Base-by-base conservation (phyloP, 2,329 filamentous ascomycete species). In the Rhexocercosporidium sp. region DNA sequence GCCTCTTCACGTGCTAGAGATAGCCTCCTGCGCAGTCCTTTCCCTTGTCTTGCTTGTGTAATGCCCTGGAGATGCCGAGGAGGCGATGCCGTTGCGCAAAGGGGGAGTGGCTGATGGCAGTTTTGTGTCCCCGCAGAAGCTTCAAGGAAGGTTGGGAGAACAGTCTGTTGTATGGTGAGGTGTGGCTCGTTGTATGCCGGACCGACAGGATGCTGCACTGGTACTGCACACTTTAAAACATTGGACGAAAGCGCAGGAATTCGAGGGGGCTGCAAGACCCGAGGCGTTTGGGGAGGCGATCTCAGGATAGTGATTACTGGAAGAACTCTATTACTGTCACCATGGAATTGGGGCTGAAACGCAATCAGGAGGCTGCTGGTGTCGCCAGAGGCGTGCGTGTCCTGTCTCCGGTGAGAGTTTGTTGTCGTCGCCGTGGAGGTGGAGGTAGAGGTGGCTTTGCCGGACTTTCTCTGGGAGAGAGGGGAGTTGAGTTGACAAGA, bases 281-380 rank as follows among this genome's bases (percentile, higher is more conserved):
- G 60, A 69, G 68, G 41, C 63, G 69, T 71, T 72, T 70, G 66
- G 47, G 56, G n/a, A 37, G 65, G 31, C 67, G 67, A 71, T 70
- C 66, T 64, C 47, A 61, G 59, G 64, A 54, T 27, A 57, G 59
- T 66, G 65, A 64, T 63, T 66, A 64, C 64, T 54, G 61, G 64
- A 51, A 59, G 47, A 70, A 61, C n/a, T 64, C 64, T 59, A 46
- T 64, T 41, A 63, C 59, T 61, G 54, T 67, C 39, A 57, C 56
- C n/a, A 39, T 62, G 65, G 53, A 63, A 57, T 47, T 53, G 64
- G 57, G 70, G 64, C 66, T 70, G 68, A 68, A 67, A 61, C 61
- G 53, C 31, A 47, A 49, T 39, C 3, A 49, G 53, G 44, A 66
- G 31, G 31, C 47, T 61, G 39, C 34, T 54, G 60, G 44, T 31